Conservation (phyloP, 1,139 yeast species). For the Tardiomyces depauwii region DNA sequence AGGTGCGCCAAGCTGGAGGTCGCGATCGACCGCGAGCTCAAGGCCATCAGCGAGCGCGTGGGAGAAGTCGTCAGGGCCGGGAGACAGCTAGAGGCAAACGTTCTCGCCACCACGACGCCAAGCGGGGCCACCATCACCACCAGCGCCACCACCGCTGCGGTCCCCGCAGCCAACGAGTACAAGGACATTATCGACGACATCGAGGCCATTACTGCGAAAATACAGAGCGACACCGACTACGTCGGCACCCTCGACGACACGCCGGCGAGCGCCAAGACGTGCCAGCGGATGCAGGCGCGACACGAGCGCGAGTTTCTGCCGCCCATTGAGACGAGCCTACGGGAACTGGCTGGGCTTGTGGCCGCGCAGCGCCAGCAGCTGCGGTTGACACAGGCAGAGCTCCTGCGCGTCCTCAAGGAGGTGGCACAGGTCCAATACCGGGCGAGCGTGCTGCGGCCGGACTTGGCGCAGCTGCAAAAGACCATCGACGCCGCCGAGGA, state of each 20-base stretch:
- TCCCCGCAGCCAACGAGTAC: constrained; percentile 4
- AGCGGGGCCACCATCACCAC: neutral
- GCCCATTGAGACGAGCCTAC: constrained; percentile 11
- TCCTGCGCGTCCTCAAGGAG: constrained; percentile 12
- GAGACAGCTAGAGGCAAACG: constrained; percentile 9
- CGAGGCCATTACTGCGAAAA: constrained; percentile 16
- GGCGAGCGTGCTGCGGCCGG: constrained; percentile 20
- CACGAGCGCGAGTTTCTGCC: constrained; percentile 20
- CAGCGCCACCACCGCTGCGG: neutral
- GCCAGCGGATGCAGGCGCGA: neutral
- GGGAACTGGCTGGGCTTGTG: constrained; percentile 15
- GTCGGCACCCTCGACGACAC: constrained; percentile 16
- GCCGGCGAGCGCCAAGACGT: constrained; percentile 5
- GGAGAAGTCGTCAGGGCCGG: constrained; percentile 13
- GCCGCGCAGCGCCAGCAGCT: neutral
- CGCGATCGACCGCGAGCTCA: neutral
- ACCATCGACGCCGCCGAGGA: constrained; percentile 32
- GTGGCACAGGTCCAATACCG: constrained; percentile 22
- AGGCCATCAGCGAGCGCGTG: constrained; percentile 6
- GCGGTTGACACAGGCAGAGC: neutral
- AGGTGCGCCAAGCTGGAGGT: neutral
- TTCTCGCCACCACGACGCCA: constrained; percentile 5
- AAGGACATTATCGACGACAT: constrained; percentile 17
- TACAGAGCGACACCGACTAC: constrained; percentile 19
- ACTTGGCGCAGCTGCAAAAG: constrained; percentile 20